Base-by-base conservation (phyloP, 345 rosid genomes). In the Mercurialis annua region DNA sequence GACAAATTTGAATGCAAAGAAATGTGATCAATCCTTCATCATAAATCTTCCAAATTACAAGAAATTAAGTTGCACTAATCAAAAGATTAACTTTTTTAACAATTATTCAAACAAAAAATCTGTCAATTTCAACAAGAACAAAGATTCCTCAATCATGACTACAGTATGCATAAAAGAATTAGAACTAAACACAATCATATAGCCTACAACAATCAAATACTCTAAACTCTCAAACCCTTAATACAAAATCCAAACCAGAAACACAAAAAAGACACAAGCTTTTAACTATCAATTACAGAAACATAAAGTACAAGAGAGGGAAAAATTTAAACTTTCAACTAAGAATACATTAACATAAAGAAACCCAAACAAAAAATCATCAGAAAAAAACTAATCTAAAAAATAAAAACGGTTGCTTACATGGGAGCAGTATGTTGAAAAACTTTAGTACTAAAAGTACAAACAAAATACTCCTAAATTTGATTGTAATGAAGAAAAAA, bases 381-480 rank as follows among this genome's bases (percentile, higher is more conserved):
- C n/a, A n/a, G n/a, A n/a, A 69, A 63, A 69, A 73, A 73, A 46
- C 48, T 10, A 80, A 68, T 67, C 79, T 44, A 20, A 10, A 69
- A 26, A 15, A 26, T 3, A 53, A 6, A 3, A 54, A 66, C 38
- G 44, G 8, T 54, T 52, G 9, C 55, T 61, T 70, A 70, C 73
- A 70, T 53, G 67, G 27, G n/a, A n/a, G n/a, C 15, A 38, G 8
- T 67, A 31, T 59, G 29, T 49, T 49, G 65, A 38, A 59, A 36
- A 48, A 6, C n/a, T n/a, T n/a, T n/a, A n/a, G n/a, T n/a, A n/a
- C n/a, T n/a, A n/a, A n/a, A n/a, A n/a, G n/a, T n/a, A n/a, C n/a
- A n/a, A n/a, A n/a, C n/a, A n/a, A n/a, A n/a, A n/a, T n/a, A n/a
- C n/a, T n/a, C n/a, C n/a, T n/a, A n/a, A n/a, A n/a, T n/a, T n/a